Evolutionary conservation across 2,329 filamentous ascomycete genomes (phyloP).

Genomic region (Colletotrichum spinosum): DNA sequence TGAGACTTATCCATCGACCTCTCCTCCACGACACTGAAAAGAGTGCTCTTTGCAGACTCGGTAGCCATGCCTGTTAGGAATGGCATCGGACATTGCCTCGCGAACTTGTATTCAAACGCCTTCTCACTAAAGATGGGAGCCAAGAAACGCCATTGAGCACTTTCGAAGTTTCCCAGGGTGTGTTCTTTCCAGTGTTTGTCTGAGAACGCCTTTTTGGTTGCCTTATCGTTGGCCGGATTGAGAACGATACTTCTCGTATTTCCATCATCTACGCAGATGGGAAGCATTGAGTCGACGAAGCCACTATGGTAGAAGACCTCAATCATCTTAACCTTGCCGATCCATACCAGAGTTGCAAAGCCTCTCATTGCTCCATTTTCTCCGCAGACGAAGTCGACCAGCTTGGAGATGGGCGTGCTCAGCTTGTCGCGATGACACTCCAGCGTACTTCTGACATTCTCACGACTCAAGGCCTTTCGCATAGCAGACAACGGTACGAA

Average conservation of each 20-base stretch:
- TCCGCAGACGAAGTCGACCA: neutral
- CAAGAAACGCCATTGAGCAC: slow-evolving; percentile 1
- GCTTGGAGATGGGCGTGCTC: rapidly evolving
- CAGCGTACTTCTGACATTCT: neutral
- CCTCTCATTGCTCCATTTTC: neutral
- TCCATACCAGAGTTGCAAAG: neutral
- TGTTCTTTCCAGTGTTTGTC: neutral
- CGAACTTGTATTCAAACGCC: slow-evolving; percentile 1
- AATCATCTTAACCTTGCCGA: neutral
- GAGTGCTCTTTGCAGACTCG: neutral
- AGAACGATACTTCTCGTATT: neutral
- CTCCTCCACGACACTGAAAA: slow-evolving; percentile 5
- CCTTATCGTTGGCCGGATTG: neutral
- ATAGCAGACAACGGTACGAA: slow-evolving; percentile 6
- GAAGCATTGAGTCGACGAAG: slow-evolving; percentile 6
- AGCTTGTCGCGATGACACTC: rapidly evolving
- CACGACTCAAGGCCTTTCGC: neutral
- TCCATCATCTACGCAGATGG: neutral
- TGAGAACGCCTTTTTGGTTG: neutral
- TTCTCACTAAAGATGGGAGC: neutral
- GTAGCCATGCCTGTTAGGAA: neutral
- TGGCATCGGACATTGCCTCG: neutral
- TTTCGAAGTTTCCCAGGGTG: neutral
- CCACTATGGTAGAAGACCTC: neutral
- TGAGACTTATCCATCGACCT: neutral